Evolutionary conservation across 2,329 filamentous ascomycete species (phyloP).

Genomic region (Rhexocercosporidium sp.): DNA sequence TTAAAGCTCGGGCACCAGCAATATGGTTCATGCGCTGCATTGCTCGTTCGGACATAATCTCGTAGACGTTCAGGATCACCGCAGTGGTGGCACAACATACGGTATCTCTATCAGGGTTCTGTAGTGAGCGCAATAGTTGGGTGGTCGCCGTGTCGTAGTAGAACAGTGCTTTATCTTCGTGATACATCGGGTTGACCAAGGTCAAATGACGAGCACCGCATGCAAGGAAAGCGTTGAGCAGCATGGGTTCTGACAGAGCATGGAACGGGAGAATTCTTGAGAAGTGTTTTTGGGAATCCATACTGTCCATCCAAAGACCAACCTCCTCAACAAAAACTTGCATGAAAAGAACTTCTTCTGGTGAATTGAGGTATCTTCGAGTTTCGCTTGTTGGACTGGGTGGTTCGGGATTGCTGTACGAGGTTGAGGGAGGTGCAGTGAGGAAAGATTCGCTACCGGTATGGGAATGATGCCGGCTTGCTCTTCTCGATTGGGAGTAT

Average conservation of each 20-base stretch:
- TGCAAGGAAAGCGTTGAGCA: conserved; percentile 86
- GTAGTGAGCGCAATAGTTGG: conserved; percentile 75
- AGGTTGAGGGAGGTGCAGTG: conserved; percentile 46
- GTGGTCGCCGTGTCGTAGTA: conserved; percentile 89
- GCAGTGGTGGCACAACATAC: conserved; percentile 86
- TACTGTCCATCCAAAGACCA: conserved; percentile 90
- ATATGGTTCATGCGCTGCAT: conserved; percentile 88
- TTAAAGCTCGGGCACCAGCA: conserved; percentile 80
- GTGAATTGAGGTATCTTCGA: conserved; percentile 70
- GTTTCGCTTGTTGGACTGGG: conserved; percentile 49
- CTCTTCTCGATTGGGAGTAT: conserved; percentile 36
- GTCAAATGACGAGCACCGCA: conserved; percentile 85
- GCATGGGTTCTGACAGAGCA: conserved; percentile 81
- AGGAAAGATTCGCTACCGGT: conserved; percentile 42
- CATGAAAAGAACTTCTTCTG: conserved; percentile 87
- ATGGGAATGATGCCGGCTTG: conserved; percentile 42
- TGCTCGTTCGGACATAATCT: conserved; percentile 85
- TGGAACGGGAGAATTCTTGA: conserved; percentile 83
- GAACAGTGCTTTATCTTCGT: conserved; percentile 76
- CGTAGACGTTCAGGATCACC: conserved; percentile 88
- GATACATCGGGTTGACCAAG: conserved; percentile 70
- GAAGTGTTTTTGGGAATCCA: conserved; percentile 87
- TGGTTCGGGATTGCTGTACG: conserved; percentile 41
- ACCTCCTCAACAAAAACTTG: conserved; percentile 92
- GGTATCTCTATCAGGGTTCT: conserved; percentile 84